These are phyloP conservation scores for Hypoxylon cercidicola DNA, from an alignment of 495 filamentous ascomycete genomes.

Conservation along the genomic window DNA sequence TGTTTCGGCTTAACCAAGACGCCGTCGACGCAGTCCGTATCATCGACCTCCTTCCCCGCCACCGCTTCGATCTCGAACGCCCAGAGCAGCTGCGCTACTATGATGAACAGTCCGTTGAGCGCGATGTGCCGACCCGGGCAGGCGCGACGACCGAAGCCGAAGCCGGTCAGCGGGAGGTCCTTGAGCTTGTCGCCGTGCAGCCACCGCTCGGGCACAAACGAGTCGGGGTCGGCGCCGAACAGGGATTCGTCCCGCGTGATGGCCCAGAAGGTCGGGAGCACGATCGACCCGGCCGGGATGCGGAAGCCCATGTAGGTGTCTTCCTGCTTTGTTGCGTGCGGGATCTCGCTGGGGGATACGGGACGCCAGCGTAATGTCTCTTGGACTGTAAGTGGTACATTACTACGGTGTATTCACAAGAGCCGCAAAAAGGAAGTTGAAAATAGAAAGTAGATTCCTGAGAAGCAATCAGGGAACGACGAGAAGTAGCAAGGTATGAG, in stretches of 20 bases:
- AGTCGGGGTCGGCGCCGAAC: conserved; percentile 62
- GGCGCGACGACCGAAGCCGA: conserved; percentile 62
- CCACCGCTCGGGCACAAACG: conserved; percentile 57
- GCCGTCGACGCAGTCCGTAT: conserved; percentile 48
- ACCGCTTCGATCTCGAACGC: conserved; percentile 52
- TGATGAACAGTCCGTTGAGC: conserved; percentile 55
- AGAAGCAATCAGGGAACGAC: background rate
- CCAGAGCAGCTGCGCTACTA: conserved; percentile 60
- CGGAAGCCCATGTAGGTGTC: conserved; percentile 56
- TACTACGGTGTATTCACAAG: background rate
- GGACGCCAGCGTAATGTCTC: conserved; percentile 66
- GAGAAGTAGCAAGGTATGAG: background rate
- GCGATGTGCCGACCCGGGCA: conserved; percentile 61
- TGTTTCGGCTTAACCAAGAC: conserved; percentile 51
- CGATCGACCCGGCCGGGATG: conserved; percentile 55
- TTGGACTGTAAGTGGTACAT: conserved; percentile 47
- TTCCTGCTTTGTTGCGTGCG: conserved; percentile 59
- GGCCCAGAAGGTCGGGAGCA: conserved; percentile 62
- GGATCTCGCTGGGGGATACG: conserved; percentile 61
- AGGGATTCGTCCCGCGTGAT: conserved; percentile 59
- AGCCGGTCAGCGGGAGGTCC: conserved; percentile 55
- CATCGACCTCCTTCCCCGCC: conserved; percentile 27
- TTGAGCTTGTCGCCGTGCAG: conserved; percentile 49
- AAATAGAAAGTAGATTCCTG: conserved; percentile 36
- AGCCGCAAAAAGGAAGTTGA: too few species aligned